A percentile compares a stretch with the other conserved stretches of the same genome.
Evolutionary conservation across 1,284 basidiomycete species (phyloP).

Genomic region (Ceraceosorus guamensis): DNA sequence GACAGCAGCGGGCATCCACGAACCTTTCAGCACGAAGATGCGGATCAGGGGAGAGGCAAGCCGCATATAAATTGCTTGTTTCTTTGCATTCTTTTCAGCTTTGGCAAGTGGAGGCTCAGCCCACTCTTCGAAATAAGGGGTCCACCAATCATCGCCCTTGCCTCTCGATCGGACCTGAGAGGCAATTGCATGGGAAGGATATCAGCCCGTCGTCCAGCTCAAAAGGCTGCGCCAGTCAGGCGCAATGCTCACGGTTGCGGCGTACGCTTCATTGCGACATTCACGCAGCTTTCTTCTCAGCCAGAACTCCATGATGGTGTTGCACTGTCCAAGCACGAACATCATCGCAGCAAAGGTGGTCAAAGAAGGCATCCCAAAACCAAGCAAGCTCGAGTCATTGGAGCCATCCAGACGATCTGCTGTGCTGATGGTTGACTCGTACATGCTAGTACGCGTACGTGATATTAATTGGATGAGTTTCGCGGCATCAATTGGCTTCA

Average conservation of each 20-base stretch:
- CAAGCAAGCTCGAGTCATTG: slow-evolving; percentile 16
- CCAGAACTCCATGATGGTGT: slow-evolving; percentile 42
- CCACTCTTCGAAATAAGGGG: slow-evolving; percentile 43
- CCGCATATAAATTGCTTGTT: slow-evolving; percentile 28
- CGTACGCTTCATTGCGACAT: slow-evolving; percentile 36
- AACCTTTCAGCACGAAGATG: slow-evolving; percentile 30
- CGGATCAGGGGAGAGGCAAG: slow-evolving; percentile 28
- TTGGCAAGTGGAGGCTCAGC: slow-evolving; percentile 33
- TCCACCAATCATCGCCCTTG: slow-evolving; percentile 42
- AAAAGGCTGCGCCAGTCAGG: neutral
- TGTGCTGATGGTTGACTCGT: slow-evolving; percentile 15
- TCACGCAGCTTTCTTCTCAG: slow-evolving; percentile 26
- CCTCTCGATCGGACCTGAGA: slow-evolving; percentile 30
- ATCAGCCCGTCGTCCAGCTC: neutral
- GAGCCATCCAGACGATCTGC: slow-evolving; percentile 18
- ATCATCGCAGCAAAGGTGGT: slow-evolving; percentile 41
- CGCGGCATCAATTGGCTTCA: neutral
- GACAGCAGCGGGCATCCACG: neutral
- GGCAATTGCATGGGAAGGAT: too few species aligned
- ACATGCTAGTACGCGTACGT: slow-evolving; percentile 11
- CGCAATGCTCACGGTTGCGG: slow-evolving; percentile 19
- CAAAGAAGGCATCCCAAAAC: slow-evolving; percentile 24
- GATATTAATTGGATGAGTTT: neutral
- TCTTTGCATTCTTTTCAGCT: slow-evolving; percentile 30
- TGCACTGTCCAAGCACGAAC: slow-evolving; percentile 40